Evolutionary conservation across 2,329 filamentous ascomycete species (phyloP).

Genomic region (Chaetomiaceae sp.): DNA sequence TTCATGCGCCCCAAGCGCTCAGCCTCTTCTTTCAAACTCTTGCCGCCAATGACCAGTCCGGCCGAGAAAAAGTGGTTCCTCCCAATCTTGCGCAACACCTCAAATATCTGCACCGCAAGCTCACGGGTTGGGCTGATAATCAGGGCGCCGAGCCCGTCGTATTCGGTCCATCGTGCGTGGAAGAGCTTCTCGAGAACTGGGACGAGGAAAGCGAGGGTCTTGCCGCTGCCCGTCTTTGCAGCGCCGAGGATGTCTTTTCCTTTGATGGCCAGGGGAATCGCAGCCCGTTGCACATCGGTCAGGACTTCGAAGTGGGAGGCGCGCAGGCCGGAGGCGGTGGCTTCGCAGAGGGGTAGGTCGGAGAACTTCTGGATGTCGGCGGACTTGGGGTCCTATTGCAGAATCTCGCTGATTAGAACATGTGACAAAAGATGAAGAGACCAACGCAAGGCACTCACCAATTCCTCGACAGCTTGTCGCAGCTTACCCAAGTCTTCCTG

Average conservation of each 20-base stretch:
- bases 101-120: slow-evolving; percentile 93
- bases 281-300: slow-evolving; percentile 85
- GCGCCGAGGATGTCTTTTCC: slow-evolving; percentile 85
- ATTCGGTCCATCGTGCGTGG: slow-evolving; percentile 79
- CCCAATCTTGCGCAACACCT: slow-evolving; percentile 85
- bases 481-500: slow-evolving; percentile 25
- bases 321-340: slow-evolving; percentile 73
- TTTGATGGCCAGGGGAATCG: slow-evolving; percentile 82
- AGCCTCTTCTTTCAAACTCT: slow-evolving; percentile 79
- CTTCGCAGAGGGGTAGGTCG: slow-evolving; percentile 77
- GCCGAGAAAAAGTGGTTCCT: slow-evolving; percentile 86
- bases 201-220: slow-evolving; percentile 87
- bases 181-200: slow-evolving; percentile 92
- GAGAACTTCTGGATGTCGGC: slow-evolving; percentile 62
- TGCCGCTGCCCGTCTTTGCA: slow-evolving; percentile 91
- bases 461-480: slow-evolving; percentile 21
- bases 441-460: slow-evolving; percentile 12
- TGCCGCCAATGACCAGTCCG: slow-evolving; percentile 88
- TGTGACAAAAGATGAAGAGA: background rate
- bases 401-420: background rate
- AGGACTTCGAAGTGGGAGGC: slow-evolving; percentile 82
- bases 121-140: slow-evolving; percentile 93
- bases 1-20: slow-evolving; percentile 88
- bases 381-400: slow-evolving; percentile 58
- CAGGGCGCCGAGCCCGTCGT: slow-evolving; percentile 85